Base-by-base conservation (phyloP, 306 rosid species). In the Nissolia schottii region DNA sequence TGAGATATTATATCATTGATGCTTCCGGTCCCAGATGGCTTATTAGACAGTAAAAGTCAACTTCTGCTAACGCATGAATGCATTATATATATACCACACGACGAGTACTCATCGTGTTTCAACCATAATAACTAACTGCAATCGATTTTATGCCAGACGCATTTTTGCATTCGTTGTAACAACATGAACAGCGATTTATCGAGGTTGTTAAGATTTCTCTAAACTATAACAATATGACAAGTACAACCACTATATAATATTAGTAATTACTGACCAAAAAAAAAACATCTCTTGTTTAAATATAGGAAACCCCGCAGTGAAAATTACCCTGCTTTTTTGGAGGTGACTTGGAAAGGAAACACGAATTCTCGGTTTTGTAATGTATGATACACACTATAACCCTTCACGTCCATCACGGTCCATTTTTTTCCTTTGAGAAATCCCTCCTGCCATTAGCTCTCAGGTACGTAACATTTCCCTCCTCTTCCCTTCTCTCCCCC, bases 391-490 rank as follows among this genome's bases (percentile, higher is more conserved):
- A n/a, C n/a, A n/a, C 51, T 73, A 76, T 78, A 80, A 72, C 65
- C 75, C 56, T 57, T 81, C 67, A 43, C n/a, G 32, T 54, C 41
- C 59, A 0, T 57, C 81, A 10, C 11, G 31, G 5, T 68, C 58
- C 10, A 60, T 65, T 77, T 70, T n/a, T 58, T 71, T 55, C 81
- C 75, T 76, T 71, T 60, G 81, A 78, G 83, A 80, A 82, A n/a
- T n/a, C 62, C 67, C 69, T 80, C 84, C 77, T 73, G 75, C 73
- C 81, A 77, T 72, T 58, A 71, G 61, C 82, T 77, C 69, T 41
- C 51, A 78, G 86, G 89, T 84, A 78, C 85, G 89, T 84, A 83
- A 48, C 58, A 48, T 7, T 0, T 23, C 7, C 1, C 31, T 23
- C 8, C 27, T 46, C 16, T 27, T 15, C 25, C 8, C 27, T 7